phyloP scores from a whole-genome alignment of 2,329 filamentous ascomycete genomes.

The Penicillium sp. region DNA sequence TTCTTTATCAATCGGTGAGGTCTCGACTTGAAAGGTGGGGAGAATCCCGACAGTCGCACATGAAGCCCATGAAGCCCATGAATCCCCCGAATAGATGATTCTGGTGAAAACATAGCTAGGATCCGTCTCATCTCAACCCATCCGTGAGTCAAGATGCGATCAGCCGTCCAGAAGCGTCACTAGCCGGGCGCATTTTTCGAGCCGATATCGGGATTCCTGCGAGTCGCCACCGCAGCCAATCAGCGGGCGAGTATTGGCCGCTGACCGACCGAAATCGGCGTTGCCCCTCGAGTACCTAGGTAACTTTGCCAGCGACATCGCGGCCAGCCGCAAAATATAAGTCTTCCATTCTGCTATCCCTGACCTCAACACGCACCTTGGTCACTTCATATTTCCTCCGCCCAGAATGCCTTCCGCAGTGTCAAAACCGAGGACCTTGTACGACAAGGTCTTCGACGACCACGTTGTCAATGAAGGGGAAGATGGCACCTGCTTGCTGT shows the following conservation, averaged over 20 bases:
- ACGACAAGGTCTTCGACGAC: slow-evolving; percentile 94
- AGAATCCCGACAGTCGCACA: too few relatives aligned
- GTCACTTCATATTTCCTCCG: slow-evolving; percentile 9
- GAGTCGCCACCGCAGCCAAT: slow-evolving; percentile 27
- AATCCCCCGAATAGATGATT: too few relatives aligned
- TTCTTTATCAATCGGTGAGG: slow-evolving; percentile 7
- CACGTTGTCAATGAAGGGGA: slow-evolving; percentile 95
- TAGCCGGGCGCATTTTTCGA: slow-evolving; percentile 17
- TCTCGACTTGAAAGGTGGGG: too few relatives aligned
- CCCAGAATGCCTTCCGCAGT: slow-evolving; percentile 71
- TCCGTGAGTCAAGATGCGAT: slow-evolving; percentile 1
- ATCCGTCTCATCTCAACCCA: neutral
- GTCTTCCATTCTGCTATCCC: slow-evolving; percentile 13
- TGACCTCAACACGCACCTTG: slow-evolving; percentile 3
- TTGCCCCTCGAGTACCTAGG: slow-evolving; percentile 33
- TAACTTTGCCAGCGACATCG: slow-evolving; percentile 38
- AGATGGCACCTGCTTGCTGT: slow-evolving; percentile 87
- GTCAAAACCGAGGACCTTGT: slow-evolving; percentile 75
- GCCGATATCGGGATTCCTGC: slow-evolving; percentile 20
- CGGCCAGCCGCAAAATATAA: slow-evolving; percentile 32
- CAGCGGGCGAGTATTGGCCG: slow-evolving; percentile 23
- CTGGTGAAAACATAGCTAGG: too few relatives aligned
- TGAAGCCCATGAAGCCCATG: too few relatives aligned
- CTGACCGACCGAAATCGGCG: slow-evolving; percentile 40
- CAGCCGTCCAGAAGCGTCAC: slow-evolving; percentile 20